Evolutionary conservation across 139 green algal species (phyloP).

Genomic region (Coelastrella sp.): DNA sequence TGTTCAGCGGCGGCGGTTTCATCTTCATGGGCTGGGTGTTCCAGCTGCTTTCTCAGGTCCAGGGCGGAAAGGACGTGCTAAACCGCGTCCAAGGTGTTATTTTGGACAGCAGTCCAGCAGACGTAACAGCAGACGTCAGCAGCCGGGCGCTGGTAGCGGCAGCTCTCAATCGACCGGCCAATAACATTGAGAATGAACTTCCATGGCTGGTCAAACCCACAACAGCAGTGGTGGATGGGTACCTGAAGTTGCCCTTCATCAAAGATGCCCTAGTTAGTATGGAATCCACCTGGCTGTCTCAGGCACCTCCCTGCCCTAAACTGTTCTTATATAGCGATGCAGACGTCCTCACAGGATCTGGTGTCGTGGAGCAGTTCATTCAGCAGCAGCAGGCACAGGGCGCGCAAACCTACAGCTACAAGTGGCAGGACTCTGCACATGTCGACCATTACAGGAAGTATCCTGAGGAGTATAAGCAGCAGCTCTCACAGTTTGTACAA

Average conservation of each 20-base stretch:
- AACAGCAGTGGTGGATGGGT: slow-evolving; percentile 18
- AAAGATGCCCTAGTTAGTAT: not conserved
- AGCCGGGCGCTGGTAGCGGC: slow-evolving; percentile 39
- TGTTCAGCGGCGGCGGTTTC: slow-evolving; percentile 44
- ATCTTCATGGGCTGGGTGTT: slow-evolving; percentile 44
- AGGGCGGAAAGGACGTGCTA: not conserved
- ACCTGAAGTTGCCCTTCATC: slow-evolving; percentile 24
- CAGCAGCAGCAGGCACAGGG: slow-evolving; percentile 13
- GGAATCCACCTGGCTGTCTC: slow-evolving; percentile 22
- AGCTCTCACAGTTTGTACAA: slow-evolving; percentile 23
- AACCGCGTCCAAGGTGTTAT: slow-evolving; percentile 11
- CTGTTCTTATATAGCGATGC: slow-evolving; percentile 44
- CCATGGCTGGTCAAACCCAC: slow-evolving; percentile 21
- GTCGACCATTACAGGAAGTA: slow-evolving; percentile 46
- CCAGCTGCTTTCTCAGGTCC: not conserved
- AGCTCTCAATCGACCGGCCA: slow-evolving; percentile 21
- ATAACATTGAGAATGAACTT: slow-evolving; percentile 9
- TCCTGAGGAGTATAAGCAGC: slow-evolving; percentile 41
- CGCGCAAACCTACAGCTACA: not conserved
- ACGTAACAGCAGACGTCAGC: slow-evolving; percentile 37
- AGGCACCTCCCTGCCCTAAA: slow-evolving; percentile 34
- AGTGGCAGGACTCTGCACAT: slow-evolving; percentile 42
- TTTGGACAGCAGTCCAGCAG: slow-evolving; percentile 35
- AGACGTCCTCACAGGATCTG: slow-evolving; percentile 27
- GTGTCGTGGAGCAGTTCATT: slow-evolving; percentile 40